Evolutionary conservation across 192 early-diverging fungal species (phyloP), one percentile per base, ranked within the genome.

Genomic region (Podila epicladia): DNA sequence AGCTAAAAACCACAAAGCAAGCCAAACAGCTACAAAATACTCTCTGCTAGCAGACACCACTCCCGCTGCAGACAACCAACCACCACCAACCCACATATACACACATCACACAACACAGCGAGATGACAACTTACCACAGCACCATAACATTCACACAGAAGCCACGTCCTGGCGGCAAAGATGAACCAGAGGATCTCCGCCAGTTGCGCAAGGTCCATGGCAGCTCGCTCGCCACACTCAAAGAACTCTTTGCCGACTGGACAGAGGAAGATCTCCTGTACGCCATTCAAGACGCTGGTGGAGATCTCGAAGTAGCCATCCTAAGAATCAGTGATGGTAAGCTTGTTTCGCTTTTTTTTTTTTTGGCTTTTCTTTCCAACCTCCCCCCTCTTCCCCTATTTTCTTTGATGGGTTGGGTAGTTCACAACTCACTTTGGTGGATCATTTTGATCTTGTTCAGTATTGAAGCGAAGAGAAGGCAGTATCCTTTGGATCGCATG

Each of bases 221-320:
- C 69, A 74, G 64, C 66, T 83, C 85, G 62, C 85, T 95, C 67
- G 78, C 87, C 33, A 87, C 85, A 59, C 76, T 95, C 60, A 83
- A 85, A 60, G 93, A 93, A 77, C 74, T 95, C 64, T 94, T 93
- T 76, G 84, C 91, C 41, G 91, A 91, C 59, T 99, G 96, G 96
- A 86, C 92, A 72, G 94, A 97, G 72, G 91, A 90, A 72, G 97
- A 99, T 84, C 87, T 99, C 67, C 76, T 96, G 53, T 93, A 88
- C 50, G 90, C 90, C 28, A 84, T 98, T 67, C 91, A 95, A 78
- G 97, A 99, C 72, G 92, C 92, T 58, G 73, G 89, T 55, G 96
- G 96, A 28, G 95, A 99, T 75, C 78, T 97, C 49, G 93, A 97
- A 37, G 69, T 88, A 28, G 92, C 95, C 58, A 91, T 93, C 85